Evolutionary conservation across 1,284 basidiomycete genomes (phyloP), one percentile per base, ranked within the genome.

Genomic region (Entoloma clypeatum): DNA sequence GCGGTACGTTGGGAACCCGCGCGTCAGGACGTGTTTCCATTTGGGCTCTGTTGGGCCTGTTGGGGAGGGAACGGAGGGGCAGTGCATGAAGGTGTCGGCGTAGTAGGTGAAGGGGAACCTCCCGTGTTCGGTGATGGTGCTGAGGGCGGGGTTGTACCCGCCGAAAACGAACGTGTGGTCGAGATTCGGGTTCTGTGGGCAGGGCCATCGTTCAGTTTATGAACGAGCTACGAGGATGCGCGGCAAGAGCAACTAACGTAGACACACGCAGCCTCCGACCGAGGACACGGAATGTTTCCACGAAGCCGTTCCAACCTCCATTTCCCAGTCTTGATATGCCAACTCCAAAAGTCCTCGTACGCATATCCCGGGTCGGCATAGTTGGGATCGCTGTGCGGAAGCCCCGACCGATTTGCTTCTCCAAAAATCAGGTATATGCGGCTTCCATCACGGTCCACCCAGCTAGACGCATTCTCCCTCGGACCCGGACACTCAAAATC

Each of bases 291-390:
- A 10, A 52, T 35, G 40, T 68, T 72, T 3, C 69, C 68, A 1
- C 49, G 39, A 34, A 65, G 40, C 14, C 65, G 51, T 48, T 69
- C 66, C 28, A 54, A 49, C 27, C 47, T 57, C 69, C 68, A 72
- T 26, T 48, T 50, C 32, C 54, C 49, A 5, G 47, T 45, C 8
- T 50, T 36, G 24, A 68, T 53, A 40, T 59, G 55, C 60, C 61
- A 70, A 38, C 58, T 62, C 68, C 68, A 72, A 36, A 64, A 54
- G 45, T 71, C 69, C 11, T 63, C 59, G 46, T 65, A 64, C 1
- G 48, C 52, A 47, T 59, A 62, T 1, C 57, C 57, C 9, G 39
- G 27, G 3, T 43, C 36, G 2, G 50, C 52, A 1, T 49, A 58
- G 34, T 65, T 57, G 8, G 50, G 44, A 36, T 61, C 47, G 6